phyloP scores from a whole-genome alignment of 169 alveolate species.

The Miamiensis avidus region DNA sequence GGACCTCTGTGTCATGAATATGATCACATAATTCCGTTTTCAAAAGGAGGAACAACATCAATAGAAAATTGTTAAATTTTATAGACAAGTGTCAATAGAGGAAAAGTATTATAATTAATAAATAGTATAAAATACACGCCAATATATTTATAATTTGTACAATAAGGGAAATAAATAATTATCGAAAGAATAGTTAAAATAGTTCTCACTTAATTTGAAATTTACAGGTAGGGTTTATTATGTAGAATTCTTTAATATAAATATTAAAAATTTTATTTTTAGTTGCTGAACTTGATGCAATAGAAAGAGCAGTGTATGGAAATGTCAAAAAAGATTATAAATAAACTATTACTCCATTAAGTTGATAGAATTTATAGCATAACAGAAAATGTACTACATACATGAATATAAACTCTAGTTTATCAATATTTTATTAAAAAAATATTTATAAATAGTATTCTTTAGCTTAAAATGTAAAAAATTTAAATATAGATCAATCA shows the following conservation, averaged over 20 bases:
- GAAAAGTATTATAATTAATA: not conserved
- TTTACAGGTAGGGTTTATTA: slow-evolving; percentile 16
- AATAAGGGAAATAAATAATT: slow-evolving; percentile 47
- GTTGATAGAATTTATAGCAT: no score
- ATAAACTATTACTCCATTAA: not conserved
- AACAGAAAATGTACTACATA: no score
- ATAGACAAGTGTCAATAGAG: slow-evolving; percentile 70
- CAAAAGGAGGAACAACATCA: slow-evolving; percentile 78
- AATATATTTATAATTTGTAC: not conserved
- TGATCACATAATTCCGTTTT: slow-evolving; percentile 83
- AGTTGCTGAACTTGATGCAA: slow-evolving; percentile 26
- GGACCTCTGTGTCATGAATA: slow-evolving; percentile 76
- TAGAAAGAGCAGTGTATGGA: slow-evolving; percentile 43
- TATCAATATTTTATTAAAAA: no score
- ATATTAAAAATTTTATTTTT: not conserved
- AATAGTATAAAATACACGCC: not conserved
- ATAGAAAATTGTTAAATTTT: slow-evolving; percentile 75
- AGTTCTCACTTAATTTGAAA: not conserved
- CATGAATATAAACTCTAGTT: no score
- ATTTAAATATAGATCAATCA: no score
- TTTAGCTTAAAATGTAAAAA: no score
- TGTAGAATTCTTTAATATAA: not conserved
- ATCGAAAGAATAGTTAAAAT: slow-evolving; percentile 34
- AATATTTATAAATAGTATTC: no score
- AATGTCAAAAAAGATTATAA: slow-evolving; percentile 18